phyloP scores from a whole-genome alignment of 2,329 filamentous ascomycete species.

The Cladosporium halotolerans region DNA sequence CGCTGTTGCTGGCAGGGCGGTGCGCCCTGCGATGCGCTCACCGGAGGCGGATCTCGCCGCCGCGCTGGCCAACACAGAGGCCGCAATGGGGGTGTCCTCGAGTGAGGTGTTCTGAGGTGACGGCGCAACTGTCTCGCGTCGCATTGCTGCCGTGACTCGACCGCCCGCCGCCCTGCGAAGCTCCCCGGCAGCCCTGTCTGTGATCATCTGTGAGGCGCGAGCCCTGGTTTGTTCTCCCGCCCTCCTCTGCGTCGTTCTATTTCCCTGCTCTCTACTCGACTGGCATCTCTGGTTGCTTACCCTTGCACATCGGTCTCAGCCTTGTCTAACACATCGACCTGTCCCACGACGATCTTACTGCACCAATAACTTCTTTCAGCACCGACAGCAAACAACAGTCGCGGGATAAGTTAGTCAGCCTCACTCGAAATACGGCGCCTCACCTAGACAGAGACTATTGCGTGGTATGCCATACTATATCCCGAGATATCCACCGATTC shows the following conservation, averaged over 20 bases:
- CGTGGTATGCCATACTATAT: neutral
- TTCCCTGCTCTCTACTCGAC: neutral
- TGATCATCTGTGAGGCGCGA: neutral
- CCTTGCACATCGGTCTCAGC: constrained; percentile 8
- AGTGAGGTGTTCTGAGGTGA: neutral
- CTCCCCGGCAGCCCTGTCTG: constrained; percentile 1
- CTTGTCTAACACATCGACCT: neutral
- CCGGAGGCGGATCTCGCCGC: neutral
- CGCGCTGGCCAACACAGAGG: neutral
- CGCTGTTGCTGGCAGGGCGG: neutral
- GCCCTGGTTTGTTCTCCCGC: neutral
- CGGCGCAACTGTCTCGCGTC: neutral
- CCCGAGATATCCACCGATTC: neutral
- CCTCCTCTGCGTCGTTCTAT: neutral
- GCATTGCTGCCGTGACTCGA: constrained; percentile 1
- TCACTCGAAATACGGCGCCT: too few relatives aligned
- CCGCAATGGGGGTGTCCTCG: neutral
- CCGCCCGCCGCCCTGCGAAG: constrained; percentile 1
- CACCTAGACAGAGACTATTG: neutral
- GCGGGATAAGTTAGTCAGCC: neutral
- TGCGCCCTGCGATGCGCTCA: neutral
- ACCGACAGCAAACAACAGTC: neutral
- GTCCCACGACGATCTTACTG: neutral
- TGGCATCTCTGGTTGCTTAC: constrained; percentile 2
- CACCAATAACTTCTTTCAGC: neutral